Percentiles rank a stretch among this genome's conserved stretches.
phyloP scores from a whole-genome alignment of 1,284 basidiomycete species.

The Puccinia hordei region DNA sequence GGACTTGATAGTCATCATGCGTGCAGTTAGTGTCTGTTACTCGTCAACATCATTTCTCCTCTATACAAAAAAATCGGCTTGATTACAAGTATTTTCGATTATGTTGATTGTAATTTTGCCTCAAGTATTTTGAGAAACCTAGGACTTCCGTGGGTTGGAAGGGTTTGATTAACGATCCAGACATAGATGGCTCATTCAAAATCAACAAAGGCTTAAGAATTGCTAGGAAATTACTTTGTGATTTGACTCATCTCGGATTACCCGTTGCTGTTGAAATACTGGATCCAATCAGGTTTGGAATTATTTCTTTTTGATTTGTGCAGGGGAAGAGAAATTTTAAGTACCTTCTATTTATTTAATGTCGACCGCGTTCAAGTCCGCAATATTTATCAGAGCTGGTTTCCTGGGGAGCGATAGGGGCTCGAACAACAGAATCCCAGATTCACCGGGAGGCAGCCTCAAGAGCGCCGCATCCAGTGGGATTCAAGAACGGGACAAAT shows the following conservation, averaged over 20 bases:
- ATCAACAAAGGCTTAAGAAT: constrained; percentile 96
- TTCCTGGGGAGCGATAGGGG: constrained; percentile 96
- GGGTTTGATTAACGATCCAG: constrained; percentile 93
- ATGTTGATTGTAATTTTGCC: neutral
- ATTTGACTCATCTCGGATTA: constrained; percentile 72
- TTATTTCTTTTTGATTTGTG: too few species aligned
- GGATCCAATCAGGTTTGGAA: constrained; percentile 62
- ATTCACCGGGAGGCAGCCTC: constrained; percentile 76
- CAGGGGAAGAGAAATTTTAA: constrained; percentile 58
- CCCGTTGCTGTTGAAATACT: constrained; percentile 61
- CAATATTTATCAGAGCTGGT: constrained; percentile 96
- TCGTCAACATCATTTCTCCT: neutral
- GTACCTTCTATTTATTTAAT: constrained; percentile 65
- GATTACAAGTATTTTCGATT: neutral
- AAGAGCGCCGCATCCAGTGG: constrained; percentile 83
- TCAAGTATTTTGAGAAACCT: constrained; percentile 68
- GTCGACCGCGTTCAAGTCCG: constrained; percentile 63
- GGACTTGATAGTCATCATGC: constrained; percentile 88
- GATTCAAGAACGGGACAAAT: constrained; percentile 67
- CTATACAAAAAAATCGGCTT: neutral
- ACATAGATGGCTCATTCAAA: constrained; percentile 77
- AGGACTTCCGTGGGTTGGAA: constrained; percentile 98
- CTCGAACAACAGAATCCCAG: constrained; percentile 94
- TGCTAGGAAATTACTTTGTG: constrained; percentile 82
- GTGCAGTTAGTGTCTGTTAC: constrained; percentile 63